These are phyloP conservation scores for Dactylellina cionopaga DNA, from an alignment of 2,329 filamentous ascomycete genomes.

Conservation along the genomic window DNA sequence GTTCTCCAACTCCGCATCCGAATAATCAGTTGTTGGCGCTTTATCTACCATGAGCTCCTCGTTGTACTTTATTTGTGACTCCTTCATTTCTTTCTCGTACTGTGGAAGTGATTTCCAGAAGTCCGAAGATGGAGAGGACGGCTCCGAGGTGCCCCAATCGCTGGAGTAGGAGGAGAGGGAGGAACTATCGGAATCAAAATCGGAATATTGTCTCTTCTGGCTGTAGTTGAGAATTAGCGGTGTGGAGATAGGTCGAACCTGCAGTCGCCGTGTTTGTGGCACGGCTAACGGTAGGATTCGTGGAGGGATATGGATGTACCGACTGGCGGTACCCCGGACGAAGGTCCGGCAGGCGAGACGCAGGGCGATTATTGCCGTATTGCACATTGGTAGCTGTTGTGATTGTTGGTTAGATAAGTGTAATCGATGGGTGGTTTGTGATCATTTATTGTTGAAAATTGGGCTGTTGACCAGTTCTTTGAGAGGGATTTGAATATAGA, in stretches of 20 bases:
- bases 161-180: neutral
- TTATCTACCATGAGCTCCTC: neutral
- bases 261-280: neutral
- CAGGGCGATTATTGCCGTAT: conserved; percentile 12
- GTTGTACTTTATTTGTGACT: neutral
- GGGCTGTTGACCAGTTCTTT: neutral
- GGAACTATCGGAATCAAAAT: neutral
- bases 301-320: conserved; percentile 33
- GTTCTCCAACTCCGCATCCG: no score
- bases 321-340: neutral
- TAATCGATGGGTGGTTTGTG: neutral
- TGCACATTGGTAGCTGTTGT: neutral
- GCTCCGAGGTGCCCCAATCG: neutral
- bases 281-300: conserved; percentile 7
- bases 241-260: neutral
- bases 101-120: conserved; percentile 25
- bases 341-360: neutral
- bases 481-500: neutral
- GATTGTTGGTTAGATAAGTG: neutral
- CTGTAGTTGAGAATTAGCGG: neutral
- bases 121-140: neutral
- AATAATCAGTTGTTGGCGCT: conserved; percentile 8
- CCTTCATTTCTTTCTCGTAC: neutral
- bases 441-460: neutral
- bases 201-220: neutral